phyloP scores from a whole-genome alignment of 306 rosid genomes.

The Oxytropis ochrocephala region DNA sequence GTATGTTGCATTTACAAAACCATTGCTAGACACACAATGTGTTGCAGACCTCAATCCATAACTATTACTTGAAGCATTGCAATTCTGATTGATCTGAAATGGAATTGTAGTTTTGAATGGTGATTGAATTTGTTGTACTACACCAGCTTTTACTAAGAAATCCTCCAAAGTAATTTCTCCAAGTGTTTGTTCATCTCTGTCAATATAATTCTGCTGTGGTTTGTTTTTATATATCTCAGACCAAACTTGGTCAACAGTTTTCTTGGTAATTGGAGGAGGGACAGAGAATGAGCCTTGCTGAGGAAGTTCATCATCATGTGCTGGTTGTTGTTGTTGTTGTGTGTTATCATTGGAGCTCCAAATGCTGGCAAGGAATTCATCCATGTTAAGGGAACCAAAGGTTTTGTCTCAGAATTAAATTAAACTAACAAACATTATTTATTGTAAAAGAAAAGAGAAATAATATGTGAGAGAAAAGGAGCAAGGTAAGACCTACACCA shows the following conservation, averaged over 20 bases:
- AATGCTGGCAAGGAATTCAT: conserved; percentile 61
- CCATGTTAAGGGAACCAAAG: conserved; percentile 65
- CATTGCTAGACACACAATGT: conserved; percentile 23
- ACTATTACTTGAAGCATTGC: background rate
- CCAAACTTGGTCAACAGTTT: conserved; percentile 70
- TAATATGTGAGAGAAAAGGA: background rate
- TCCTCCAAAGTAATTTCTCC: conserved; percentile 71
- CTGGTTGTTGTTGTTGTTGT: background rate
- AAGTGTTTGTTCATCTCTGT: conserved; percentile 21
- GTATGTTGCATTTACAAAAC: conserved; percentile 8
- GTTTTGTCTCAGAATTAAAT: background rate
- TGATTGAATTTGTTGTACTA: conserved; percentile 40
- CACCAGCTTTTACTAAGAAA: conserved; percentile 68
- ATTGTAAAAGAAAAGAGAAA: too few species aligned
- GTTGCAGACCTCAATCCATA: conserved; percentile 18
- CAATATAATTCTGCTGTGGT: background rate
- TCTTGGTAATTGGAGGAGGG: conserved; percentile 55
- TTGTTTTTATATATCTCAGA: conserved; percentile 42
- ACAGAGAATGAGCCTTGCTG: conserved; percentile 31
- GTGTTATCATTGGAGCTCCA: conserved; percentile 48
- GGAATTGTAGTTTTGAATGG: conserved; percentile 6
- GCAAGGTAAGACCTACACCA: background rate
- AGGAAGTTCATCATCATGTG: conserved; percentile 13
- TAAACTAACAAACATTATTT: too few species aligned
- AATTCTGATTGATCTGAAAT: conserved; percentile 11